Conservation (phyloP, 2,329 filamentous ascomycete genomes). For the Cladophialophora immunda region DNA sequence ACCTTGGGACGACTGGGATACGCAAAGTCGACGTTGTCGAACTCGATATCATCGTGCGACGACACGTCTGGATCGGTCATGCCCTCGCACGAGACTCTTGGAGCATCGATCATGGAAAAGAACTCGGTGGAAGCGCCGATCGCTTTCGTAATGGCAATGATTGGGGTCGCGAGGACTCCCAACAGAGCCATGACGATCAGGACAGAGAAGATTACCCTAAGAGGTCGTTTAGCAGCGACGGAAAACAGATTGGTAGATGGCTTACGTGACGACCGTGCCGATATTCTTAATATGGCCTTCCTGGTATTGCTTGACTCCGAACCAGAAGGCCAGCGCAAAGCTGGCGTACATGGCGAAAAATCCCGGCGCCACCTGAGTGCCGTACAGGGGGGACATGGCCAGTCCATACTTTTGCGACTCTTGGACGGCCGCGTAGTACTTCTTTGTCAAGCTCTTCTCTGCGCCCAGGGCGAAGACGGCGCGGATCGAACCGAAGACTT, state of each 20-base stretch:
- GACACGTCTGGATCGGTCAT: conserved; percentile 56
- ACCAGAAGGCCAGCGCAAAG: conserved; percentile 50
- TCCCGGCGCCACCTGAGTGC: conserved; percentile 45
- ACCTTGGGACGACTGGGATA: conserved; percentile 65
- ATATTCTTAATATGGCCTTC: conserved; percentile 47
- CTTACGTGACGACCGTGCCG: conserved; percentile 50
- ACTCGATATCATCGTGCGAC: conserved; percentile 72
- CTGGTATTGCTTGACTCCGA: conserved; percentile 47
- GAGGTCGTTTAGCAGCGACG: conserved; percentile 13
- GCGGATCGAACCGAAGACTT: conserved; percentile 53
- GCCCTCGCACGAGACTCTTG: conserved; percentile 54
- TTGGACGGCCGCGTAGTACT: conserved; percentile 49
- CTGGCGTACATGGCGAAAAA: conserved; percentile 51
- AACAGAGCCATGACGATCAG: conserved; percentile 55
- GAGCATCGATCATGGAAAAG: conserved; percentile 76
- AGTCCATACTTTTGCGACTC: conserved; percentile 48
- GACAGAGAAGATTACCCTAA: conserved; percentile 50
- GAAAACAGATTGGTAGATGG: neutral
- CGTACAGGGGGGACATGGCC: conserved; percentile 43
- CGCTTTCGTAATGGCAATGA: conserved; percentile 63
- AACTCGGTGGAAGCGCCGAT: conserved; percentile 88
- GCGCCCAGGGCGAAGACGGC: conserved; percentile 57
- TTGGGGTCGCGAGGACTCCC: conserved; percentile 45
- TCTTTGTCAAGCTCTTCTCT: conserved; percentile 47
- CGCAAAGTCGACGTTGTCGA: conserved; percentile 73